Evolutionary conservation across 306 rosid species (phyloP).

Genomic region (Prunus campanulata): DNA sequence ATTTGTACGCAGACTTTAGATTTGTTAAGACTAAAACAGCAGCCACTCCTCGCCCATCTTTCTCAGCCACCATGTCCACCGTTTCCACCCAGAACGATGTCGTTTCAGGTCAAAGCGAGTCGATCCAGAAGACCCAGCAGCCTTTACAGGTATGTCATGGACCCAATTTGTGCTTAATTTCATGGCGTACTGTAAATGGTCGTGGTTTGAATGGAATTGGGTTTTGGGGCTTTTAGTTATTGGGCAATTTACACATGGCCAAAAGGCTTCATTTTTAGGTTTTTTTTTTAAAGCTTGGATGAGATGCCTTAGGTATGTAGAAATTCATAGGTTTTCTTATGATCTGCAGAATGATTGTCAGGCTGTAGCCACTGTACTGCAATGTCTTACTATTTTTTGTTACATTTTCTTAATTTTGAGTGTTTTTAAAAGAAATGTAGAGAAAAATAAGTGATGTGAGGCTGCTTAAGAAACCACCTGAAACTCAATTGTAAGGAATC

Average conservation of each 20-base stretch:
- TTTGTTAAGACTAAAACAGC: neutral
- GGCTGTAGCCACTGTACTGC: too few species aligned
- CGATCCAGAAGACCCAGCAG: slow-evolving; percentile 30
- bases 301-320: neutral
- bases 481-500: neutral
- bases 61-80: slow-evolving; percentile 63
- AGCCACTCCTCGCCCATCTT: slow-evolving; percentile 27
- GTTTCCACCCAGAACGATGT: slow-evolving; percentile 42
- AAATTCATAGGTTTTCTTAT: neutral
- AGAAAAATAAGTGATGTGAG: neutral
- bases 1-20: neutral
- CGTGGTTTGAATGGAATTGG: slow-evolving; percentile 5
- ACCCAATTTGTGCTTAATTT: slow-evolving; percentile 9
- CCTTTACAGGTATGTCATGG: slow-evolving; percentile 57
- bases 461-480: neutral
- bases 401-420: neutral
- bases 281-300: neutral
- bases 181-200: neutral
- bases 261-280: neutral
- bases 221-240: neutral
- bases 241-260: neutral
- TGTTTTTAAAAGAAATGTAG: neutral
- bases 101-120: slow-evolving; percentile 24
- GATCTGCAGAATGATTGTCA: neutral
- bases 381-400: too few species aligned